Evolutionary conservation across 1,284 basidiomycete genomes (phyloP).

Genomic region (Boletellus sp.): DNA sequence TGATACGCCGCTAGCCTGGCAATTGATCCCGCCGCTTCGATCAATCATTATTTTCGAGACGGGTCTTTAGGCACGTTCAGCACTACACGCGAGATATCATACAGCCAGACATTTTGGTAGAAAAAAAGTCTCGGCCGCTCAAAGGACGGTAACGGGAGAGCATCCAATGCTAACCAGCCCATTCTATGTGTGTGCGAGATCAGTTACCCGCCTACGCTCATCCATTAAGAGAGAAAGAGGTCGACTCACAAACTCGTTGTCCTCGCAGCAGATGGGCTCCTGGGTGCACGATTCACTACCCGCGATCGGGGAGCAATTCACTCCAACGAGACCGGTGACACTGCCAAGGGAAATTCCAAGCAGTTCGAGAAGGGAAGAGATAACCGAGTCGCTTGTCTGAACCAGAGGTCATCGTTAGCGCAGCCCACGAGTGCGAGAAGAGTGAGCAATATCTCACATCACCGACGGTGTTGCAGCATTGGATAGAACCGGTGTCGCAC

Average conservation of each 20-base stretch:
- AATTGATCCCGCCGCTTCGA: no score
- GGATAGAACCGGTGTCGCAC: conserved; percentile 7
- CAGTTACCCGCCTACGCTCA: neutral
- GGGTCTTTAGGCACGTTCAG: no score
- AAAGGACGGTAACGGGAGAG: neutral
- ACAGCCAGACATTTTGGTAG: no score
- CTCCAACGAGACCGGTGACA: neutral
- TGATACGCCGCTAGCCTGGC: no score
- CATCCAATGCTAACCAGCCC: neutral
- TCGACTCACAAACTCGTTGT: neutral
- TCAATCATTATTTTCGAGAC: no score
- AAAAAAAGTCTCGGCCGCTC: no score
- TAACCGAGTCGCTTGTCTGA: neutral
- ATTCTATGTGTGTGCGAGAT: neutral
- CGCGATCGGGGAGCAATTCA: neutral
- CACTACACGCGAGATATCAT: no score
- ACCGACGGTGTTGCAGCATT: conserved; percentile 6
- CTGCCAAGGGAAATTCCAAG: neutral
- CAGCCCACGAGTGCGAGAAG: no score
- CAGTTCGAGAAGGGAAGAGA: neutral
- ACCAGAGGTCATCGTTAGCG: neutral
- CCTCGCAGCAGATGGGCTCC: neutral
- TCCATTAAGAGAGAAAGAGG: neutral
- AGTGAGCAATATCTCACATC: neutral
- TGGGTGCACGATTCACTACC: neutral